A percentile compares a stretch with the other conserved stretches of the same genome.
Conservation (phyloP, 164 flowering plant genomes). For the Hamamelis virginiana region DNA sequence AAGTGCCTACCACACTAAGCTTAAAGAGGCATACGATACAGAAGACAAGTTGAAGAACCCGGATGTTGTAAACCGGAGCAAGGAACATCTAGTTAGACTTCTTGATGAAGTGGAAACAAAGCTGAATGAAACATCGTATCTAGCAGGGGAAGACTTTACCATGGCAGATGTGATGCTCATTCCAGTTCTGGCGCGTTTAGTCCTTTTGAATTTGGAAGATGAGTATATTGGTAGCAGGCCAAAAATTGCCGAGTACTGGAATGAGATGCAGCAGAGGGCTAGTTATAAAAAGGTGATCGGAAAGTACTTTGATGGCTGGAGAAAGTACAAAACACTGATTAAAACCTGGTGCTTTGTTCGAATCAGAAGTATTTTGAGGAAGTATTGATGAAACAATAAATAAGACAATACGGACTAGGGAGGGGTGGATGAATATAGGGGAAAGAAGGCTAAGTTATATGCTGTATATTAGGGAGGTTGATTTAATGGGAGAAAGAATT, state of each 20-base stretch:
- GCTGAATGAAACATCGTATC: slow-evolving; percentile 51
- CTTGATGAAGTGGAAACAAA: slow-evolving; percentile 75
- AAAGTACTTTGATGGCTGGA: slow-evolving; percentile 80
- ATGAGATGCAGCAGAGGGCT: slow-evolving; percentile 57
- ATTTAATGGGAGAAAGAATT: neutral
- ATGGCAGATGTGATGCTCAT: slow-evolving; percentile 81
- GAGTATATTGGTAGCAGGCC: slow-evolving; percentile 64
- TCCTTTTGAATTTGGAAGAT: slow-evolving; percentile 62
- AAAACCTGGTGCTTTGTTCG: slow-evolving; percentile 68
- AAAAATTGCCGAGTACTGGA: slow-evolving; percentile 67
- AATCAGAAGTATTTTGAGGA: slow-evolving; percentile 54
- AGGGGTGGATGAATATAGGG: neutral
- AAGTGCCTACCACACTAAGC: slow-evolving; percentile 70
- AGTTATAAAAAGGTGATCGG: slow-evolving; percentile 79
- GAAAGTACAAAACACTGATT: slow-evolving; percentile 62
- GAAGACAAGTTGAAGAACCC: slow-evolving; percentile 68
- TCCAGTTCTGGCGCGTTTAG: slow-evolving; percentile 69
- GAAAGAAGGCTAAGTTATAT: neutral
- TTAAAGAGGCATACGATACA: slow-evolving; percentile 68
- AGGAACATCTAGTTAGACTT: slow-evolving; percentile 59
- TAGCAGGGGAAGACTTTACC: slow-evolving; percentile 74
- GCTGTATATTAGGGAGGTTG: neutral
- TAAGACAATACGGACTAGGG: no score
- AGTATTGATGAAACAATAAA: slow-evolving; percentile 51
- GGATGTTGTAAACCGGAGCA: slow-evolving; percentile 40